A percentile compares a stretch with the other conserved stretches of the same genome.
phyloP scores from a whole-genome alignment of 2,329 filamentous ascomycete genomes.

The Chaetomiaceae sp. region DNA sequence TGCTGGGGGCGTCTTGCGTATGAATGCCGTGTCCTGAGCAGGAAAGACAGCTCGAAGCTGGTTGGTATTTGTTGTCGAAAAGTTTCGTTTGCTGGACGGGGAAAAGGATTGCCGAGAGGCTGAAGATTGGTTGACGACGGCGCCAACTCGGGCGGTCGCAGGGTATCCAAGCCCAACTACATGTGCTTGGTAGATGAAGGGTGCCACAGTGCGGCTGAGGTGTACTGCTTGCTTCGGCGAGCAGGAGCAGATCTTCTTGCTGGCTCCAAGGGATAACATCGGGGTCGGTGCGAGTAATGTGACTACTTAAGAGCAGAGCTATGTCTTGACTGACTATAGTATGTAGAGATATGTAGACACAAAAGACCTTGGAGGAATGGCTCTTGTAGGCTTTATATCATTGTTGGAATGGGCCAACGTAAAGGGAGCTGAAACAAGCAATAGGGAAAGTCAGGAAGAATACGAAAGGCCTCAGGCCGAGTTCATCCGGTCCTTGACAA shows the following conservation, averaged over 20 bases:
- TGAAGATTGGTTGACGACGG: slow-evolving; percentile 24
- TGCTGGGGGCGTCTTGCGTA: slow-evolving; percentile 58
- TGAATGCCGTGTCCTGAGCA: slow-evolving; percentile 54
- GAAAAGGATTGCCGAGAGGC: not conserved
- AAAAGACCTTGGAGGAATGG: not conserved
- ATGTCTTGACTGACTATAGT: not conserved
- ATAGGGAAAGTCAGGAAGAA: not conserved
- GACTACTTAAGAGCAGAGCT: too few relatives aligned
- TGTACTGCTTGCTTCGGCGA: slow-evolving; percentile 29
- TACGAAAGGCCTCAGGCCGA: not conserved
- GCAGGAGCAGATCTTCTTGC: slow-evolving; percentile 29
- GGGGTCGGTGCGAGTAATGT: not conserved
- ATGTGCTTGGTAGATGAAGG: slow-evolving; percentile 17
- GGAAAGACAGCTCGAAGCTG: slow-evolving; percentile 60
- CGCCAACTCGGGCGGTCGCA: slow-evolving; percentile 30
- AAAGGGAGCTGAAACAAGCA: not conserved
- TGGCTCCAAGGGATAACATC: slow-evolving; percentile 31
- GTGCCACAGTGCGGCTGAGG: slow-evolving; percentile 24
- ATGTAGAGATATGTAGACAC: not conserved
- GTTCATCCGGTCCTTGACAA: slow-evolving; percentile 6
- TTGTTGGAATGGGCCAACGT: not conserved
- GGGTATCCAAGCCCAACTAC: slow-evolving; percentile 21
- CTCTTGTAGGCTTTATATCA: not conserved
- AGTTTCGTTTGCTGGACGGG: slow-evolving; percentile 33
- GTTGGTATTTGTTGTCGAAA: slow-evolving; percentile 46